A percentile compares a stretch with the other conserved stretches of the same genome.
phyloP scores from a whole-genome alignment of 306 rosid species.

The Luffa aegyptiaca region DNA sequence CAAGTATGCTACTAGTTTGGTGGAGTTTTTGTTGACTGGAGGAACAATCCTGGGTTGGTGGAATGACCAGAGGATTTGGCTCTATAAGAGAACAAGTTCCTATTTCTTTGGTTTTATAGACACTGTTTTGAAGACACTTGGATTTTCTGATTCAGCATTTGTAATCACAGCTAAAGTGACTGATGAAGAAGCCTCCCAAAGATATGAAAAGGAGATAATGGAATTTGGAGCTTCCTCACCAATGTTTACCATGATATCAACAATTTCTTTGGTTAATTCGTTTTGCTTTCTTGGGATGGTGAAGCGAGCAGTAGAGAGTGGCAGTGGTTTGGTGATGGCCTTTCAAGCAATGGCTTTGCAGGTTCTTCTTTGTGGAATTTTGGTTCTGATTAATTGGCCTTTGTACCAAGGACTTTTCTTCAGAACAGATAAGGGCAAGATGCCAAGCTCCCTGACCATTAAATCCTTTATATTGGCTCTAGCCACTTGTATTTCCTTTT shows the following conservation, averaged over 20 bases:
- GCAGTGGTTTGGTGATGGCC: slow-evolving; percentile 14
- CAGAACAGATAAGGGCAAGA: slow-evolving; percentile 60
- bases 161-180: slow-evolving; percentile 54
- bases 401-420: slow-evolving; percentile 57
- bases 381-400: slow-evolving; percentile 58
- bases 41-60: slow-evolving; percentile 82
- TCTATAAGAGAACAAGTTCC: slow-evolving; percentile 65
- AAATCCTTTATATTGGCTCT: slow-evolving; percentile 37
- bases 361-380: slow-evolving; percentile 38
- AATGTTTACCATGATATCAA: slow-evolving; percentile 45
- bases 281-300: slow-evolving; percentile 39
- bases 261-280: slow-evolving; percentile 51
- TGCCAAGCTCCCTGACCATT: slow-evolving; percentile 39
- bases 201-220: slow-evolving; percentile 59
- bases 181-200: slow-evolving; percentile 39
- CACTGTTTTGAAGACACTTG: slow-evolving; percentile 32
- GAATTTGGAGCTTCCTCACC: slow-evolving; percentile 81
- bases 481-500: slow-evolving; percentile 14
- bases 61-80: slow-evolving; percentile 73
- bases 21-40: slow-evolving; percentile 47
- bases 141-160: slow-evolving; percentile 37
- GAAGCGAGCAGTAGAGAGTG: slow-evolving; percentile 24
- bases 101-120: slow-evolving; percentile 53
- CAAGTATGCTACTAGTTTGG: slow-evolving; percentile 26
- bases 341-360: slow-evolving; percentile 42